These are phyloP conservation scores for Verticillium tricorpus DNA, from an alignment of 2,329 filamentous ascomycete species.

Conservation along the genomic window DNA sequence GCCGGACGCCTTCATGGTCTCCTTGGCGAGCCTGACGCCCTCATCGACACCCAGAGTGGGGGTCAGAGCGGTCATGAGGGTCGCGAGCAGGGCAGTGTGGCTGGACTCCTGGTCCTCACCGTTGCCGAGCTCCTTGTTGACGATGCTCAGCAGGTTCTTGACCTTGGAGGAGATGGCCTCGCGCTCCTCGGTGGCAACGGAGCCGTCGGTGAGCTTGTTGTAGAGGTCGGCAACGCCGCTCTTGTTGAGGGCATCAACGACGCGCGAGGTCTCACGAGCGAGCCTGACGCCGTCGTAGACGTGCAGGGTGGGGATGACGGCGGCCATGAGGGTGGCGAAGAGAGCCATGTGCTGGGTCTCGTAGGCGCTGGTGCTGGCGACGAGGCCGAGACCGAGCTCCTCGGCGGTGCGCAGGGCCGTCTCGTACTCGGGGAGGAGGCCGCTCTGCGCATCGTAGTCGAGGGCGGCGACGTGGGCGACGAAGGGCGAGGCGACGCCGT, in stretches of 20 bases:
- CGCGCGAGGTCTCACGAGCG: slow-evolving; percentile 74
- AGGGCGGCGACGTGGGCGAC: slow-evolving; percentile 89
- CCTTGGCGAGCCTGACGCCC: slow-evolving; percentile 74
- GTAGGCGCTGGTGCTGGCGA: slow-evolving; percentile 80
- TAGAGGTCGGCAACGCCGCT: slow-evolving; percentile 65
- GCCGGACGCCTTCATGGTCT: slow-evolving; percentile 79
- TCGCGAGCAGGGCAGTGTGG: slow-evolving; percentile 87
- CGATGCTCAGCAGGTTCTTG: slow-evolving; percentile 63
- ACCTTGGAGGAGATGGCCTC: slow-evolving; percentile 69
- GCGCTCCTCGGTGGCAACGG: slow-evolving; percentile 61
- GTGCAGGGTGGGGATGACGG: slow-evolving; percentile 76
- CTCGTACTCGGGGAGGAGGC: slow-evolving; percentile 83
- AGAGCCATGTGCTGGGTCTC: slow-evolving; percentile 94
- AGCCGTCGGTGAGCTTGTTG: slow-evolving; percentile 57
- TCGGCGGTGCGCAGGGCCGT: slow-evolving; percentile 76
- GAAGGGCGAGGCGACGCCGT: slow-evolving; percentile 87
- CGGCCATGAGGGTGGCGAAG: slow-evolving; percentile 77
- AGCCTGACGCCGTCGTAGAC: slow-evolving; percentile 84
- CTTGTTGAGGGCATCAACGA: slow-evolving; percentile 78
- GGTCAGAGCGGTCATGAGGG: slow-evolving; percentile 69
- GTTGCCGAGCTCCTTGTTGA: slow-evolving; percentile 90
- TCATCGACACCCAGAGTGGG: slow-evolving; percentile 86
- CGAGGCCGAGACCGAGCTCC: slow-evolving; percentile 81
- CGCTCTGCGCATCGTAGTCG: slow-evolving; percentile 68
- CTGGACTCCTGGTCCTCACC: slow-evolving; percentile 88